Conservation (phyloP, 768 basidiomycete genomes). For the Asterophora lycoperdoides region DNA sequence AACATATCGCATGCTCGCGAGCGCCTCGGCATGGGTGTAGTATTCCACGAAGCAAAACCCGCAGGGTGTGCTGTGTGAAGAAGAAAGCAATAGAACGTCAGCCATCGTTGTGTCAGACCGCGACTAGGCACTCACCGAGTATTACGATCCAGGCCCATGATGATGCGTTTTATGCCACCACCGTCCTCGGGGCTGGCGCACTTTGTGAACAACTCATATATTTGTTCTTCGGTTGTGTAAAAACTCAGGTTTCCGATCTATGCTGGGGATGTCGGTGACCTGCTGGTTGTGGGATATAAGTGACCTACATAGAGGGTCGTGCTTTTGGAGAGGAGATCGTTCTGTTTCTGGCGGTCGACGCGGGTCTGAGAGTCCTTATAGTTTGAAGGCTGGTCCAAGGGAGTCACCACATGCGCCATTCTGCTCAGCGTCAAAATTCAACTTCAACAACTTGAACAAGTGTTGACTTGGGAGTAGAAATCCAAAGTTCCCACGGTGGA, state of each 20-base stretch:
- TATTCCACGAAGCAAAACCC: conserved; percentile 97
- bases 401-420: conserved; percentile 83
- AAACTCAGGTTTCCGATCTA: conserved; percentile 92
- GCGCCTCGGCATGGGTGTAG: conserved; percentile 90
- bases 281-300: conserved; percentile 14
- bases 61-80: conserved; percentile 68
- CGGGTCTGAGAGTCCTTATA: conserved; percentile 93
- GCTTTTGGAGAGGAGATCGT: conserved; percentile 77
- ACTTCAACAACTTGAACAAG: too few species aligned
- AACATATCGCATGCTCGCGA: conserved; percentile 89
- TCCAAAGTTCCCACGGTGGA: conserved; percentile 33
- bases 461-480: too few species aligned
- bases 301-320: conserved; percentile 85
- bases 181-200: conserved; percentile 83
- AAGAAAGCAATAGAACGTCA: conserved; percentile 8
- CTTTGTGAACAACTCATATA: conserved; percentile 90
- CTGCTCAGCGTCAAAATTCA: conserved; percentile 11
- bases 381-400: conserved; percentile 92
- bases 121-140: conserved; percentile 50
- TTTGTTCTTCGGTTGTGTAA: conserved; percentile 95
- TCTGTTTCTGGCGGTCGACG: conserved; percentile 73
- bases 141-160: conserved; percentile 92
- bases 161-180: conserved; percentile 88
- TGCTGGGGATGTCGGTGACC: conserved; percentile 9
- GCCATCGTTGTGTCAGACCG: conserved; percentile 4